Evolutionary conservation across 257 asterid genomes (phyloP).

Genomic region (Jasminum sambac): DNA sequence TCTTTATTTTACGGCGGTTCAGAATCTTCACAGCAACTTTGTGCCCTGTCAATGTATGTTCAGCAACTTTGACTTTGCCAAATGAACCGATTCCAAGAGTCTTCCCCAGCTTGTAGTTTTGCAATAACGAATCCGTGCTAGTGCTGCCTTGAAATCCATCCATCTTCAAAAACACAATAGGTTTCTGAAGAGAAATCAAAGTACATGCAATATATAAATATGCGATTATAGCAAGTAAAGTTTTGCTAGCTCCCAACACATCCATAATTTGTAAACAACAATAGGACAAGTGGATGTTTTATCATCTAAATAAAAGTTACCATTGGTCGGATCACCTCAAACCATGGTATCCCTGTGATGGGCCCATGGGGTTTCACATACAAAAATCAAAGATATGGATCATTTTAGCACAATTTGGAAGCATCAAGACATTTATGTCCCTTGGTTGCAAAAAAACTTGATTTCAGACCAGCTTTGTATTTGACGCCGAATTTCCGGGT

Average conservation of each 20-base stretch:
- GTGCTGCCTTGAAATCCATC: conserved; percentile 42
- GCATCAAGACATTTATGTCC: not conserved
- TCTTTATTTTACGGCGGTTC: conserved; percentile 82
- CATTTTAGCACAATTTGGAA: not conserved
- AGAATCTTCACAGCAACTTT: conserved; percentile 94
- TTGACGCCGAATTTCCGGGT: not conserved
- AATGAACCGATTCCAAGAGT: conserved; percentile 93
- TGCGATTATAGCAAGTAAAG: not conserved
- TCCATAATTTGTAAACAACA: not conserved
- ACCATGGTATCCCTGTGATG: not conserved
- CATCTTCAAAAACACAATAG: conserved; percentile 34
- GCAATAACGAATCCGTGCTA: conserved; percentile 64
- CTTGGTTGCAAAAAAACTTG: not conserved
- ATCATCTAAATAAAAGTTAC: not conserved
- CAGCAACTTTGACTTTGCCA: conserved; percentile 88
- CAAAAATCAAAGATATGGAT: not conserved
- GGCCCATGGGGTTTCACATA: not conserved
- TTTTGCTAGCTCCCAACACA: not conserved
- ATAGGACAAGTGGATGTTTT: not conserved
- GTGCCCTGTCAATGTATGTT: conserved; percentile 76
- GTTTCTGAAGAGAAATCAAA: not conserved
- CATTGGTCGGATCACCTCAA: not conserved
- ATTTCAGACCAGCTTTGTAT: not conserved
- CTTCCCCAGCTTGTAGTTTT: conserved; percentile 89
- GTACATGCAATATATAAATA: not conserved